Conservation (phyloP, 163 green algal genomes). For the Trebouxia gelatinosa region DNA sequence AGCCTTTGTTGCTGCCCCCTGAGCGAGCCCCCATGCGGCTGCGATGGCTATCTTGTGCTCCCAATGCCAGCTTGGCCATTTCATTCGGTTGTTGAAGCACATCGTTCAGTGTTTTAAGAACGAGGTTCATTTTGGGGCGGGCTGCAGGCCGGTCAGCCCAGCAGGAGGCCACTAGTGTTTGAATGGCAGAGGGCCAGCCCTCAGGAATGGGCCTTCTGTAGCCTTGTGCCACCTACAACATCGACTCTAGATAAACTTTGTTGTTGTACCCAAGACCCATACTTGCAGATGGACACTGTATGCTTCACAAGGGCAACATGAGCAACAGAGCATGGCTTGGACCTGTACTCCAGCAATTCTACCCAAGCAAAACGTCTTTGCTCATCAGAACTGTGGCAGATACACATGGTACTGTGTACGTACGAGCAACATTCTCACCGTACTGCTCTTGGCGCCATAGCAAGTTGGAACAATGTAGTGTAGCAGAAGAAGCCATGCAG, state of each 20-base stretch:
- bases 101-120: slow-evolving; percentile 12
- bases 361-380: not conserved
- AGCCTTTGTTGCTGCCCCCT: not conserved
- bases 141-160: slow-evolving; percentile 43
- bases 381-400: too few relatives aligned
- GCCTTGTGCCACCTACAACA: slow-evolving; percentile 35
- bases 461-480: not conserved
- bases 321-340: not conserved
- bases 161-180: slow-evolving; percentile 46
- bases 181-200: slow-evolving; percentile 40
- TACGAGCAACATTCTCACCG: not conserved
- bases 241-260: slow-evolving; percentile 1
- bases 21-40: not conserved
- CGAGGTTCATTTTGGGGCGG: slow-evolving; percentile 41
- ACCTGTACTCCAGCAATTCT: not conserved
- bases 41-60: not conserved
- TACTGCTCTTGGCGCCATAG: not conserved
- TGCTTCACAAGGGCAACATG: too few relatives aligned
- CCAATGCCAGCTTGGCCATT: not conserved
- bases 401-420: not conserved
- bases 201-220: slow-evolving; percentile 41
- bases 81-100: not conserved
- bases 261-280: too few relatives aligned
- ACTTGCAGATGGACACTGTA: too few relatives aligned
- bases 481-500: not conserved